phyloP scores from a whole-genome alignment of 331 rosid genomes.

The Quercus lobata region DNA sequence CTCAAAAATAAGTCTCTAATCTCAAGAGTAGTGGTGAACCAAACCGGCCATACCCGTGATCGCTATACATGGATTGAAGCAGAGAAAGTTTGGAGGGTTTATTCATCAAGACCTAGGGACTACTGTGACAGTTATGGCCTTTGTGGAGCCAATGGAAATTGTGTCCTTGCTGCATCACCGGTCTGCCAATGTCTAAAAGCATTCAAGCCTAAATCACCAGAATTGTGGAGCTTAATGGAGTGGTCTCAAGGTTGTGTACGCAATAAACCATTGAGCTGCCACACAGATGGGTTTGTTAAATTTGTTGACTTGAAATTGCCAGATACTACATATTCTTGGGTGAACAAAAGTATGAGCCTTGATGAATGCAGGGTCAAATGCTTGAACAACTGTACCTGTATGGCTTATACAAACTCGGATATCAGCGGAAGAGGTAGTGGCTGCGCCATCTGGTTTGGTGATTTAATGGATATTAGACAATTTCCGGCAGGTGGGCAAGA shows the following conservation, averaged over 20 bases:
- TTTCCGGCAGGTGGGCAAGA: slow-evolving; percentile 42
- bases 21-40: slow-evolving; percentile 22
- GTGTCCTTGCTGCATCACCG: slow-evolving; percentile 23
- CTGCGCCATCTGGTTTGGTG: slow-evolving; percentile 61
- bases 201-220: slow-evolving; percentile 24
- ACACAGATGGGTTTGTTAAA: slow-evolving; percentile 24
- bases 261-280: slow-evolving; percentile 22
- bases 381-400: slow-evolving; percentile 48
- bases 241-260: slow-evolving; percentile 41
- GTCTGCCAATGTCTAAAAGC: slow-evolving; percentile 44
- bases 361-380: slow-evolving; percentile 37
- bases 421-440: slow-evolving; percentile 51
- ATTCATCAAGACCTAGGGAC: slow-evolving; percentile 30
- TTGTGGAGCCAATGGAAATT: slow-evolving; percentile 44
- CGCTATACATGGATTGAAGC: slow-evolving; percentile 30
- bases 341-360: slow-evolving; percentile 22
- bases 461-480: slow-evolving; percentile 39
- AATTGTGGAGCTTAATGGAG: slow-evolving; percentile 20
- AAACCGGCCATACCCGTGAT: neutral
- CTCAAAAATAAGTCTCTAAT: slow-evolving; percentile 9
- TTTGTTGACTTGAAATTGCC: slow-evolving; percentile 34
- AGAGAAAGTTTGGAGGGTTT: slow-evolving; percentile 25
- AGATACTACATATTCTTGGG: slow-evolving; percentile 23
- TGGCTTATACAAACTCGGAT: slow-evolving; percentile 46
- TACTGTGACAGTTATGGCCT: slow-evolving; percentile 35